These are phyloP conservation scores for Lichtheimia ramosa DNA, from an alignment of 371 early-diverging fungal genomes.

Conservation along the genomic window DNA sequence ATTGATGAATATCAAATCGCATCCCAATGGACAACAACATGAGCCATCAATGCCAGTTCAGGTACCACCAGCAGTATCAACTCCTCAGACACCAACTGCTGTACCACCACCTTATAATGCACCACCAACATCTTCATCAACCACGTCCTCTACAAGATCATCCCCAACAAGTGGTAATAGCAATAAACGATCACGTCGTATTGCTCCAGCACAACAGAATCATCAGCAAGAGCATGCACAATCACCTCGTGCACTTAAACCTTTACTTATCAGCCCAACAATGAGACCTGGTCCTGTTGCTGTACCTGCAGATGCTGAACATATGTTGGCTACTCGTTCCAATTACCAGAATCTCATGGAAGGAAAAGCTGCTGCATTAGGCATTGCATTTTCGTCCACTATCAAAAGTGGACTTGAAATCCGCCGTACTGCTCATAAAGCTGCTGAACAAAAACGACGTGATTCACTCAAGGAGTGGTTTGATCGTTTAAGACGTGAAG, in stretches of 20 bases:
- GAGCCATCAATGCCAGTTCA: slow-evolving; percentile 7
- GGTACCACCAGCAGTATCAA: background rate
- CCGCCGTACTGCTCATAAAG: slow-evolving; percentile 82
- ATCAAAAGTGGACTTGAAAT: slow-evolving; percentile 74
- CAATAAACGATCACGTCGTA: slow-evolving; percentile 25
- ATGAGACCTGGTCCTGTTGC: slow-evolving; percentile 14
- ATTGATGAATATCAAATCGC: slow-evolving; percentile 44
- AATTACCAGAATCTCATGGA: slow-evolving; percentile 86
- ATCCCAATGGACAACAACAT: too few species aligned
- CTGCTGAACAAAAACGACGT: slow-evolving; percentile 92
- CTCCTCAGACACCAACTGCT: background rate
- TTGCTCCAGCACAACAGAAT: slow-evolving; percentile 7
- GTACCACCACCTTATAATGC: background rate
- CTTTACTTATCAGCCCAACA: slow-evolving; percentile 46
- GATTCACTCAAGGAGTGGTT: slow-evolving; percentile 88
- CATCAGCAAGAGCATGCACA: background rate
- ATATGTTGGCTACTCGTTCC: slow-evolving; percentile 71
- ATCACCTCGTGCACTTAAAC: slow-evolving; percentile 47
- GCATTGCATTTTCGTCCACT: slow-evolving; percentile 69
- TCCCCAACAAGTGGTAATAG: too few species aligned
- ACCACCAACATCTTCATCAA: background rate
- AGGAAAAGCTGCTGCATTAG: slow-evolving; percentile 75
- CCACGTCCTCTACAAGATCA: background rate
- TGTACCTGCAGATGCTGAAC: slow-evolving; percentile 38
- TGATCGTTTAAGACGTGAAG: slow-evolving; percentile 64